Evolutionary conservation across 2,329 filamentous ascomycete species (phyloP), one percentile per base, ranked within the genome.

Genomic region (Leptoxyphium fumago): DNA sequence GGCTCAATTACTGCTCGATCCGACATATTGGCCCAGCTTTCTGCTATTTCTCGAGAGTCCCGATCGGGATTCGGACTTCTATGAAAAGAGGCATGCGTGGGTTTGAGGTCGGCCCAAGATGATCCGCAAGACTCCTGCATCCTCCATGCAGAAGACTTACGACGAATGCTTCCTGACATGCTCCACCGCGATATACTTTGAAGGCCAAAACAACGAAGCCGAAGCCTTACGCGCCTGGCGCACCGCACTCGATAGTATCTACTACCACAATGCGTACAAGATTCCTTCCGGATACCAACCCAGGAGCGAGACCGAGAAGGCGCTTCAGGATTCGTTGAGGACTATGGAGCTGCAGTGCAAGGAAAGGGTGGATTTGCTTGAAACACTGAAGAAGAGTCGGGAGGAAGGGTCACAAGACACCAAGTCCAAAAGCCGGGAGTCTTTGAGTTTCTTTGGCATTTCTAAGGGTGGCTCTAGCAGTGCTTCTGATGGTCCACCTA

Each of bases 181-280:
- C 66, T 95, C 88, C 11, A 96, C 88, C 1, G 89, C 89, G 34
- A 84, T 94, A 43, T 95, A 94, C 67, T 95, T 94, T 63, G 91
- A 98, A 68, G 78, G 82, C 61, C 82, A 93, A 86, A 86, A 85
- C 52, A 89, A 95, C 61, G 88, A 96, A 67, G 70, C 74, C 46
- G 89, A 96, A 71, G 89, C 91, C 11, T 75, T 94, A 62, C 76
- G 85, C 57, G 88, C 85, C 58, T 98, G 91, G 91, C 83, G 78
- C 60, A 77, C 78, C 46, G 89, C 88, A 3, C 80, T 96, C 44
- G 82, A 89, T 51, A 82, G 88, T 50, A 94, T 98, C 56, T 82
- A 84, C 61, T 84, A 88, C 56, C 82, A 91, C 64, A 83, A 87
- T 61, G 78, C 84, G 46, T 84, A 82, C 61, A 80, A 79, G 57